phyloP scores from a whole-genome alignment of 2,329 filamentous ascomycete genomes.

The Fusarium nurragi region DNA sequence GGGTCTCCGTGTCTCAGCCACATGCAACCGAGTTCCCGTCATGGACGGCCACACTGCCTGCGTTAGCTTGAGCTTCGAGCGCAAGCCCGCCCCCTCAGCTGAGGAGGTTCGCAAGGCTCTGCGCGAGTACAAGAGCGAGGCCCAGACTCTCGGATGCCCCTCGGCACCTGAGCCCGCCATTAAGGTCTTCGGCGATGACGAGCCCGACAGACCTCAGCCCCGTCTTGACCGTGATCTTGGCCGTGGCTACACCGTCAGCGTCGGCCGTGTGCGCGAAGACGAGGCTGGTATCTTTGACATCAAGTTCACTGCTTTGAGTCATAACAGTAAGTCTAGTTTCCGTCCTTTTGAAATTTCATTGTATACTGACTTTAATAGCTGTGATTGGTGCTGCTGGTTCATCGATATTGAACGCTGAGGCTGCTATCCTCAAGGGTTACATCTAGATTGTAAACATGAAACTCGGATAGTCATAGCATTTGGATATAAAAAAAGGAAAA shows the following conservation, averaged over 20 bases:
- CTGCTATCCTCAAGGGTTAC: constrained; percentile 88
- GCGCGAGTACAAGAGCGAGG: constrained; percentile 83
- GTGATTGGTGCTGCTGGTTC: constrained; percentile 97
- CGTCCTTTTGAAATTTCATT: background rate
- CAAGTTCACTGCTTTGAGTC: constrained; percentile 92
- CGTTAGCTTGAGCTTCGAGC: constrained; percentile 84
- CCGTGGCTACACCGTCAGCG: constrained; percentile 88
- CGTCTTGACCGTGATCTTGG: constrained; percentile 87
- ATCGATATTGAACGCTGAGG: constrained; percentile 93
- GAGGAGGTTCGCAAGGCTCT: constrained; percentile 83
- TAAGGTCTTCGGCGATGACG: constrained; percentile 77
- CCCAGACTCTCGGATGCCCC: constrained; percentile 83
- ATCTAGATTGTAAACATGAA: constrained; percentile 57
- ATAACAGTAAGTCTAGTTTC: constrained; percentile 66
- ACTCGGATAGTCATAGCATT: background rate
- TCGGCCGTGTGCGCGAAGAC: constrained; percentile 86
- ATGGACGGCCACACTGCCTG: constrained; percentile 96
- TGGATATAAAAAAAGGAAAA: constrained; percentile 4
- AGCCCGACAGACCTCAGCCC: constrained; percentile 90
- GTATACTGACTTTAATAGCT: constrained; percentile 55
- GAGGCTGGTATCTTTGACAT: constrained; percentile 91
- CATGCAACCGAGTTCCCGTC: constrained; percentile 94
- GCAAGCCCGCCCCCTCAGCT: constrained; percentile 75
- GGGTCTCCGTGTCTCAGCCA: constrained; percentile 79
- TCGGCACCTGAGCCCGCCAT: constrained; percentile 86